Evolutionary conservation across 345 rosid genomes (phyloP), one percentile per base, ranked within the genome.

Genomic region (Citrus glauca): DNA sequence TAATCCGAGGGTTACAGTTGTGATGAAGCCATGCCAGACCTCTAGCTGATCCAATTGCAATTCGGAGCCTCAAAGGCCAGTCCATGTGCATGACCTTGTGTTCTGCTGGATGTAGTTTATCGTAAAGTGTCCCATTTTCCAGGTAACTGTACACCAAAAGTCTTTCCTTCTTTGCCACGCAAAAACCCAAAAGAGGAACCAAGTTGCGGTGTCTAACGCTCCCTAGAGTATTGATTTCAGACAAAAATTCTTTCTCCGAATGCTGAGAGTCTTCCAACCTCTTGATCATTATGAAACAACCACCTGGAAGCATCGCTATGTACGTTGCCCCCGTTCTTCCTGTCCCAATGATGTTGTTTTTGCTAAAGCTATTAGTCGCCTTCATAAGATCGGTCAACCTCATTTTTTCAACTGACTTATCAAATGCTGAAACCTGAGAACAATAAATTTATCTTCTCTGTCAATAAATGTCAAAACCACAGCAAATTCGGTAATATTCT

Each of bases 311-410:
- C 76, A 87, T 82, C 7, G 93, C 99, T 86, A 86, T 88, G 83
- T 95, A 93, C 88, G 88, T 81, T 9, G 94, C 86, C 75, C 99
- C 99, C 0, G 94, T 87, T 85, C 98, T 91, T 87, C 97, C 99
- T 17, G 88, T 81, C 32, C 96, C 97, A 17, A 95, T 89, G 81
- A 92, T 89, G 67, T 86, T 93, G 65, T 81, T 81, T 84, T 93
- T 93, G 89, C 84, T 92, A 89, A 95, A 95, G 53, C 76, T 87
- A 78, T 87, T 83, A 7, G 99, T 95, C 62, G 97, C 97, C 84
- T 88, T 91, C 96, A 95, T 85, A 69, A 95, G 99, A 85, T 93
- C 98, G 32, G 82, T 85, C 68, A 95, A 64, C 82, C 85, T 89
- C 97, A 93, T 95, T 85, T 92, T 90, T 1, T 90, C 84, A 79